Evolutionary conservation across 768 basidiomycete species (phyloP).

Genomic region (Filobasidium floriforme): DNA sequence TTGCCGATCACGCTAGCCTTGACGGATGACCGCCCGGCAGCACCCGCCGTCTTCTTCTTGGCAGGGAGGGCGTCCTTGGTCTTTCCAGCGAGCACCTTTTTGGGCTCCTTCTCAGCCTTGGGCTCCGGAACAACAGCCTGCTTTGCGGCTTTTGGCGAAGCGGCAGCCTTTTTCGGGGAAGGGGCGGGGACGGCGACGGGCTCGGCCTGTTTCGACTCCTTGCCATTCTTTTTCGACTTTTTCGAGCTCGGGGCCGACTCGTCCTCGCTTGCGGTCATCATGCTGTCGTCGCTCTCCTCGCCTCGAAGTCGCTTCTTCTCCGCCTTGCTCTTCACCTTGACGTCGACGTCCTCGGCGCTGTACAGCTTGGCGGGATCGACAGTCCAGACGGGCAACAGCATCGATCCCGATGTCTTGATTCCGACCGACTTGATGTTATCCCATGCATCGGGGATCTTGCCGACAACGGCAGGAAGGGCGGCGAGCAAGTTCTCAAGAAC

Average conservation of each 20-base stretch:
- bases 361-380: slow-evolving; percentile 57
- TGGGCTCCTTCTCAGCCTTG: slow-evolving; percentile 13
- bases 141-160: slow-evolving; percentile 15
- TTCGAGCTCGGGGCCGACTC: slow-evolving; percentile 30
- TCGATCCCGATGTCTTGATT: slow-evolving; percentile 79
- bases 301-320: slow-evolving; percentile 20
- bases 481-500: slow-evolving; percentile 68
- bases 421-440: slow-evolving; percentile 80
- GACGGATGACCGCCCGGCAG: slow-evolving; percentile 17
- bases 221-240: slow-evolving; percentile 27
- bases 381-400: slow-evolving; percentile 84
- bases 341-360: slow-evolving; percentile 35
- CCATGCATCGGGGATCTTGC: slow-evolving; percentile 72
- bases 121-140: slow-evolving; percentile 18
- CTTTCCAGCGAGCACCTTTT: slow-evolving; percentile 20
- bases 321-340: slow-evolving; percentile 26
- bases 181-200: slow-evolving; percentile 29
- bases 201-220: slow-evolving; percentile 41
- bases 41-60: slow-evolving; percentile 23
- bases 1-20: slow-evolving; percentile 30
- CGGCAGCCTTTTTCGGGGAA: slow-evolving; percentile 24
- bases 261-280: slow-evolving; percentile 18
- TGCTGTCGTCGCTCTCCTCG: slow-evolving; percentile 25
- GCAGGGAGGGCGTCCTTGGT: slow-evolving; percentile 14
- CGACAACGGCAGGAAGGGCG: slow-evolving; percentile 66